phyloP scores from a whole-genome alignment of 2,329 filamentous ascomycete genomes.

The Amylocarpus encephaloides region DNA sequence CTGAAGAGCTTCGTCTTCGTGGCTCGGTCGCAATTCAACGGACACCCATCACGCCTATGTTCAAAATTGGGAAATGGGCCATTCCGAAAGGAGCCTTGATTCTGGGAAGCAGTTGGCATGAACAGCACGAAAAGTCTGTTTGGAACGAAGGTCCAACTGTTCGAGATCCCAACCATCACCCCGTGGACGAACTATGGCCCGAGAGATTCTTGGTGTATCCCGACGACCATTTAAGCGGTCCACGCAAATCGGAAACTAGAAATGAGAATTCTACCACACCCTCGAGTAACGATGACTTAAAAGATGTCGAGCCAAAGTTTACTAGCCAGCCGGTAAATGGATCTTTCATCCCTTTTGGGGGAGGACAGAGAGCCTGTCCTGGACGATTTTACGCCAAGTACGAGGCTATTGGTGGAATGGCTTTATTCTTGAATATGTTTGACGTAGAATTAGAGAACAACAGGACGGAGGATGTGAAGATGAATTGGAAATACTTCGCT shows the following conservation, averaged over 20 bases:
- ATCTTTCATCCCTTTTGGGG: slow-evolving; percentile 33
- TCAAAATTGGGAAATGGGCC: slow-evolving; percentile 26
- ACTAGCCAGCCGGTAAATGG: slow-evolving; percentile 27
- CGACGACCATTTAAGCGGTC: slow-evolving; percentile 21
- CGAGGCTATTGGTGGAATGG: slow-evolving; percentile 30
- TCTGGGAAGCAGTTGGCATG: slow-evolving; percentile 25
- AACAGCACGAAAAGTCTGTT: slow-evolving; percentile 11
- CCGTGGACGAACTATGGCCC: slow-evolving; percentile 28
- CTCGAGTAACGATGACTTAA: too few species aligned
- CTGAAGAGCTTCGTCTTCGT: slow-evolving; percentile 32
- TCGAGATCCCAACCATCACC: slow-evolving; percentile 12
- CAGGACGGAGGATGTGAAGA: slow-evolving; percentile 3
- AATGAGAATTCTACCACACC: too few species aligned
- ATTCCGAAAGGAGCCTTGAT: slow-evolving; percentile 27
- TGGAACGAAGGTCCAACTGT: slow-evolving; percentile 26
- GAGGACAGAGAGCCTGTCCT: slow-evolving; percentile 32
- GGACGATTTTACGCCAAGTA: slow-evolving; percentile 35
- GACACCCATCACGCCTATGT: slow-evolving; percentile 17
- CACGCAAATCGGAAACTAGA: slow-evolving; percentile 1
- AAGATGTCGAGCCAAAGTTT: slow-evolving; percentile 17
- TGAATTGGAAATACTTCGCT: slow-evolving; percentile 18
- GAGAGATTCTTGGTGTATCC: slow-evolving; percentile 30
- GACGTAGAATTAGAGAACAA: slow-evolving; percentile 28
- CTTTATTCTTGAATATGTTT: slow-evolving; percentile 30
- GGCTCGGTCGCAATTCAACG: slow-evolving; percentile 15